Evolutionary conservation across 1,284 basidiomycete genomes (phyloP).

Genomic region (Lentinula novae-zelandiae): DNA sequence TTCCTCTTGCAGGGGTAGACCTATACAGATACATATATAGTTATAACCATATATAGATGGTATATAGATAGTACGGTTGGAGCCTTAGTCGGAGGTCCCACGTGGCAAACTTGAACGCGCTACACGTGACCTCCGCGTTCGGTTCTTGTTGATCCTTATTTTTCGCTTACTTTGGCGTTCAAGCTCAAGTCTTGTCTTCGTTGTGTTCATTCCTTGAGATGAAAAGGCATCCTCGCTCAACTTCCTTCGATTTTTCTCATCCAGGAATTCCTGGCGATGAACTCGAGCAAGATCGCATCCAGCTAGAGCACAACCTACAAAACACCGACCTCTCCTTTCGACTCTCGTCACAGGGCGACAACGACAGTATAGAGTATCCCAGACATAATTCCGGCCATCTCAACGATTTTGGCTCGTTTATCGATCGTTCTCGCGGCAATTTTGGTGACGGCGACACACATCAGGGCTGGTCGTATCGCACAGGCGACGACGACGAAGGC

Average conservation of each 20-base stretch:
- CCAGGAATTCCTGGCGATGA: constrained; percentile 59
- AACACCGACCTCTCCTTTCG: constrained; percentile 67
- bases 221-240: constrained; percentile 18
- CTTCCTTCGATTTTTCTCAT: constrained; percentile 18
- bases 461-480: constrained; percentile 64
- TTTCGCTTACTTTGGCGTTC: neutral
- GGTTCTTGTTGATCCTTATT: constrained; percentile 11
- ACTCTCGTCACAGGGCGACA: constrained; percentile 44
- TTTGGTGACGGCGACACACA: constrained; percentile 46
- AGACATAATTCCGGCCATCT: constrained; percentile 57
- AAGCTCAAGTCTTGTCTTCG: neutral
- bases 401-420: constrained; percentile 57
- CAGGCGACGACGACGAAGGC: constrained; percentile 55
- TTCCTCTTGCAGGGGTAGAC: neutral
- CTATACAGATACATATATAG: constrained; percentile 12
- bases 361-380: constrained; percentile 59
- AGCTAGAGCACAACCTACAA: constrained; percentile 63
- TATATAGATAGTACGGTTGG: constrained; percentile 13
- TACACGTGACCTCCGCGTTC: constrained; percentile 14
- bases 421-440: constrained; percentile 52
- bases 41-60: constrained; percentile 10
- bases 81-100: neutral
- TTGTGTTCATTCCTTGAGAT: constrained; percentile 4
- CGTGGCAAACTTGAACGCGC: constrained; percentile 5
- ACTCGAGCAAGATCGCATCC: constrained; percentile 66